These are phyloP conservation scores for Monosporascus cannonballus DNA, from an alignment of 2,329 filamentous ascomycete species.

Conservation along the genomic window DNA sequence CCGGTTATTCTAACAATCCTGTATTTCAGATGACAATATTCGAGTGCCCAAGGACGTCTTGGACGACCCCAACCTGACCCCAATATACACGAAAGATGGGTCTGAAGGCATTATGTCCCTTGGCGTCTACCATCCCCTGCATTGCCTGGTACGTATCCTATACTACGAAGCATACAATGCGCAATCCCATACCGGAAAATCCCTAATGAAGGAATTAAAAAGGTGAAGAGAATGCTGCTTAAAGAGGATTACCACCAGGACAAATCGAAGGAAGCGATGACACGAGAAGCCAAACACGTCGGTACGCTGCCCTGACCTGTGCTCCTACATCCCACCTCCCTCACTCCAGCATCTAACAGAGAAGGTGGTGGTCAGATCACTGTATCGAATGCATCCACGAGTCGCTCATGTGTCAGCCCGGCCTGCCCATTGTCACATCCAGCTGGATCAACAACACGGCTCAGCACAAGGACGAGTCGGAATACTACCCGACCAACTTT, in stretches of 20 bases:
- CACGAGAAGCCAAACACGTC: slow-evolving; percentile 3
- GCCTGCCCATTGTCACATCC: slow-evolving; percentile 5
- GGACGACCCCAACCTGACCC: slow-evolving; percentile 4
- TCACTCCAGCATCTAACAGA: no score
- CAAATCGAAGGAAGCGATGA: slow-evolving; percentile 2
- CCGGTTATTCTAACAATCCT: no score
- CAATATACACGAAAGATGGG: slow-evolving; percentile 5
- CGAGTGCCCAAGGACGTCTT: slow-evolving; percentile 3
- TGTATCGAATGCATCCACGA: slow-evolving; percentile 7
- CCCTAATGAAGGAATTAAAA: neutral
- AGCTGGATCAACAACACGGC: slow-evolving; percentile 8
- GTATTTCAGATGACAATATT: slow-evolving; percentile 4
- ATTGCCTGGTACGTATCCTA: slow-evolving; percentile 1
- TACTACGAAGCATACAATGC: no score
- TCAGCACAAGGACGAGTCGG: slow-evolving; percentile 4
- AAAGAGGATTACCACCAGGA: slow-evolving; percentile 4
- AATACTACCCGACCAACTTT: slow-evolving; percentile 6
- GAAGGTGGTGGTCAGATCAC: neutral
- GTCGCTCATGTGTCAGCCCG: slow-evolving; percentile 6
- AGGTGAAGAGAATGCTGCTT: slow-evolving; percentile 5
- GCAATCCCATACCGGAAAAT: no score
- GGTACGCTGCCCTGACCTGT: neutral
- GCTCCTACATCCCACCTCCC: no score
- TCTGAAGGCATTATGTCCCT: slow-evolving; percentile 4
- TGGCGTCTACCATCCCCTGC: slow-evolving; percentile 3